phyloP scores from a whole-genome alignment of 768 basidiomycete species.

The Leccinum variicolor region DNA sequence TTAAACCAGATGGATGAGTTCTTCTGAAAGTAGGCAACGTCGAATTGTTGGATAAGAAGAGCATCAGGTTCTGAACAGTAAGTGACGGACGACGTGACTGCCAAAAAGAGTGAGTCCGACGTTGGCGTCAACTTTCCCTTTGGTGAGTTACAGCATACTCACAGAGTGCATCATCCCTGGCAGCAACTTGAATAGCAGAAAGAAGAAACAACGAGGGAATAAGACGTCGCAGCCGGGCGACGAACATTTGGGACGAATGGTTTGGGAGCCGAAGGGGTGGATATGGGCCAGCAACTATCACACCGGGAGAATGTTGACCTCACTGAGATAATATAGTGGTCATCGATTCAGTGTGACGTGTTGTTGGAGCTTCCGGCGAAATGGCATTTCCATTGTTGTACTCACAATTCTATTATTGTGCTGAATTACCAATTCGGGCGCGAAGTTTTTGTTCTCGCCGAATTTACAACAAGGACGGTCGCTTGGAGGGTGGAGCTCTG shows the following conservation, averaged over 20 bases:
- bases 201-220: slow-evolving; percentile 38
- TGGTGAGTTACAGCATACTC: slow-evolving; percentile 29
- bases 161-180: slow-evolving; percentile 61
- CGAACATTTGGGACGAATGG: slow-evolving; percentile 46
- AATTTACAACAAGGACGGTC: background rate
- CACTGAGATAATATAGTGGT: slow-evolving; percentile 22
- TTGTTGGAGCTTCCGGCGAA: background rate
- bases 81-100: slow-evolving; percentile 85
- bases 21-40: slow-evolving; percentile 63
- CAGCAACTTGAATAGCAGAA: slow-evolving; percentile 39
- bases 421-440: background rate
- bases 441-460: slow-evolving; percentile 18
- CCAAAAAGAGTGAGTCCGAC: slow-evolving; percentile 3
- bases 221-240: slow-evolving; percentile 75
- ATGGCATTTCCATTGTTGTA: slow-evolving; percentile 21
- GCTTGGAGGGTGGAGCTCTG: background rate
- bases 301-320: slow-evolving; percentile 7
- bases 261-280: slow-evolving; percentile 10
- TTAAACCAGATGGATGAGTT: slow-evolving; percentile 81
- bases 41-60: slow-evolving; percentile 75
- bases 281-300: slow-evolving; percentile 29
- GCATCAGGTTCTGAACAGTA: slow-evolving; percentile 81
- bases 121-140: background rate
- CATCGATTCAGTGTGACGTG: background rate
- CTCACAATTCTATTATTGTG: slow-evolving; percentile 32